Percentiles rank a stretch among this genome's conserved stretches.
phyloP scores from a whole-genome alignment of 192 early-diverging fungal genomes.

The Coemansia sp. region DNA sequence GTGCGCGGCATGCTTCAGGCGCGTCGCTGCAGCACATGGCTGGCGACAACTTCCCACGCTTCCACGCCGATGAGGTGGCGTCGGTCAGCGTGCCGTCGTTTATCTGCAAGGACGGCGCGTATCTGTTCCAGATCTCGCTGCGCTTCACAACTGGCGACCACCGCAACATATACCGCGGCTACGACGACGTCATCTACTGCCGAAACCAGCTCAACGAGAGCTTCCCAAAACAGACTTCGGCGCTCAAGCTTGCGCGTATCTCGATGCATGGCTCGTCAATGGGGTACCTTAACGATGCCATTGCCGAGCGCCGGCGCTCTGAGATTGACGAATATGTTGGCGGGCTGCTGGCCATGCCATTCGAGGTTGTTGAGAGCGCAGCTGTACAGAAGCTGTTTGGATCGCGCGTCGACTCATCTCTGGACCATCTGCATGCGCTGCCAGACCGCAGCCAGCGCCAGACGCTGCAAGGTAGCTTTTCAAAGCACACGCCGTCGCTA shows the following conservation, averaged over 20 bases:
- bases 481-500: slow-evolving; percentile 33
- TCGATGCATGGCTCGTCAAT: slow-evolving; percentile 69
- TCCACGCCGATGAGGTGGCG: slow-evolving; percentile 44
- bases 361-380: slow-evolving; percentile 55
- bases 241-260: slow-evolving; percentile 45
- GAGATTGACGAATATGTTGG: slow-evolving; percentile 71
- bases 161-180: slow-evolving; percentile 67
- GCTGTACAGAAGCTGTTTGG: slow-evolving; percentile 50
- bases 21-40: slow-evolving; percentile 46
- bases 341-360: slow-evolving; percentile 61
- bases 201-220: slow-evolving; percentile 67
- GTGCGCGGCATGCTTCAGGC: slow-evolving; percentile 49
- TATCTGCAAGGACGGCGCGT: slow-evolving; percentile 68
- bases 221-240: slow-evolving; percentile 63
- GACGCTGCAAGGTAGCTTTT: slow-evolving; percentile 1
- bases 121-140: slow-evolving; percentile 68
- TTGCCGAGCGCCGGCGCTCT: slow-evolving; percentile 62
- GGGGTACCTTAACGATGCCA: slow-evolving; percentile 63
- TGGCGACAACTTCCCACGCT: slow-evolving; percentile 43
- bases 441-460: slow-evolving; percentile 9
- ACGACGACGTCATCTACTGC: slow-evolving; percentile 80
- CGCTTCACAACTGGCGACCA: slow-evolving; percentile 56
- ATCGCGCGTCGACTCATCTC: slow-evolving; percentile 23
- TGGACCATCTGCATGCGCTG: background rate
- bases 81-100: slow-evolving; percentile 64